Conservation (phyloP, 2,329 filamentous ascomycete genomes). For the Sarocladium strictum region DNA sequence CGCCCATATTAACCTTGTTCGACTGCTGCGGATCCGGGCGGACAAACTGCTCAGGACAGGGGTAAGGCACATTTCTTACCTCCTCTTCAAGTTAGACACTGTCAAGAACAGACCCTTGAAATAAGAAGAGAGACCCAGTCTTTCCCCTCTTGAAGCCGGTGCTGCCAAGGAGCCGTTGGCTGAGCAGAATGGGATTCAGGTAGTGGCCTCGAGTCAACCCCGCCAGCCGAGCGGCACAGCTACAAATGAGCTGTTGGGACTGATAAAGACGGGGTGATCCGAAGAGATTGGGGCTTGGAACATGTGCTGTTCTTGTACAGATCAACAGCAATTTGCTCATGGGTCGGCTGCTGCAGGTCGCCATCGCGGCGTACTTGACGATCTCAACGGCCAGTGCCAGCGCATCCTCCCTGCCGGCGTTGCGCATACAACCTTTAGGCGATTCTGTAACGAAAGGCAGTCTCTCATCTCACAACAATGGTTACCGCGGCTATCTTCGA, state of each 20-base stretch:
- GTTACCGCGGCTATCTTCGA: conserved; percentile 11
- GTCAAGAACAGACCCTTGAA: too few species aligned
- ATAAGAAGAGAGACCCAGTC: too few species aligned
- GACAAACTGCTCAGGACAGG: too few species aligned
- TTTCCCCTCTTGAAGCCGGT: too few species aligned
- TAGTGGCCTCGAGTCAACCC: not conserved
- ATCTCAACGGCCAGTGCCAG: not conserved
- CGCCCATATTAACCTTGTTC: too few species aligned
- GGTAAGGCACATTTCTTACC: too few species aligned
- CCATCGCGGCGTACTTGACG: not conserved
- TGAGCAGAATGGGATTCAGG: not conserved
- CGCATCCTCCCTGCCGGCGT: conserved; percentile 8
- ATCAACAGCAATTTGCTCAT: not conserved
- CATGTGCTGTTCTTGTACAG: not conserved
- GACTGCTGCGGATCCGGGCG: too few species aligned
- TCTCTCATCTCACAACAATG: conserved; percentile 9
- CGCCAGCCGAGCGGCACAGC: not conserved
- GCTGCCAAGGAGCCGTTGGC: too few species aligned
- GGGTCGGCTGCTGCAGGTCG: not conserved
- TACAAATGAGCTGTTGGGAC: not conserved
- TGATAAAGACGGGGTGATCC: not conserved
- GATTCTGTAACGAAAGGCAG: conserved; percentile 13
- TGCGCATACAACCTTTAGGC: conserved; percentile 12
- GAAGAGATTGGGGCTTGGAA: too few species aligned
- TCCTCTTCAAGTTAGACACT: too few species aligned